Conservation (phyloP, 192 early-diverging fungal species). For the Helicostylum pulchrum region DNA sequence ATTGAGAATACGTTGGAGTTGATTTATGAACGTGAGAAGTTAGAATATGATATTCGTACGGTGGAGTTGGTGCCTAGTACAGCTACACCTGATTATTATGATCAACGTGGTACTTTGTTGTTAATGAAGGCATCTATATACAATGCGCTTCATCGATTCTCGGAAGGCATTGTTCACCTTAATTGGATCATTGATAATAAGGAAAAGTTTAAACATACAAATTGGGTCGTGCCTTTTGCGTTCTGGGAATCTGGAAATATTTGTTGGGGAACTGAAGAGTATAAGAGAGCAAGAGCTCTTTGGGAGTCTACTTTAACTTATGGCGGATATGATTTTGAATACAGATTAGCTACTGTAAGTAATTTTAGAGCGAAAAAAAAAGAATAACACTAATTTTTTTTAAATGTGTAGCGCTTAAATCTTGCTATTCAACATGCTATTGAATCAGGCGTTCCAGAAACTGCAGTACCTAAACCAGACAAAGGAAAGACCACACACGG, state of each 20-base stretch:
- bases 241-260: conserved; percentile 55
- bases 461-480: conserved; percentile 13
- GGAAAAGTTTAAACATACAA: conserved; percentile 37
- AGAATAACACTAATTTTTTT: neutral
- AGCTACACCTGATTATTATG: conserved; percentile 38
- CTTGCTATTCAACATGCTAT: conserved; percentile 27
- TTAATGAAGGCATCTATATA: conserved; percentile 49
- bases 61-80: conserved; percentile 31
- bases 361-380: neutral
- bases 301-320: conserved; percentile 47
- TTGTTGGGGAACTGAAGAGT: conserved; percentile 41
- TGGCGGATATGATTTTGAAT: conserved; percentile 53
- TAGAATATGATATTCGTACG: conserved; percentile 37
- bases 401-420: conserved; percentile 22
- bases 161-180: conserved; percentile 42
- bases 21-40: conserved; percentile 38
- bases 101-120: conserved; percentile 44
- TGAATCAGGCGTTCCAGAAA: conserved; percentile 26
- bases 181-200: conserved; percentile 51
- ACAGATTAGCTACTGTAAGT: conserved; percentile 36
- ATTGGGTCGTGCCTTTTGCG: conserved; percentile 53
- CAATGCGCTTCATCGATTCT: conserved; percentile 40
- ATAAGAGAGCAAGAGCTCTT: conserved; percentile 30
- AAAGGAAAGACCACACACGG: conserved; percentile 32
- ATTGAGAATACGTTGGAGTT: conserved; percentile 29